These are phyloP conservation scores for Ogataea salicorniae DNA, from an alignment of 805 yeast species.

Conservation along the genomic window DNA sequence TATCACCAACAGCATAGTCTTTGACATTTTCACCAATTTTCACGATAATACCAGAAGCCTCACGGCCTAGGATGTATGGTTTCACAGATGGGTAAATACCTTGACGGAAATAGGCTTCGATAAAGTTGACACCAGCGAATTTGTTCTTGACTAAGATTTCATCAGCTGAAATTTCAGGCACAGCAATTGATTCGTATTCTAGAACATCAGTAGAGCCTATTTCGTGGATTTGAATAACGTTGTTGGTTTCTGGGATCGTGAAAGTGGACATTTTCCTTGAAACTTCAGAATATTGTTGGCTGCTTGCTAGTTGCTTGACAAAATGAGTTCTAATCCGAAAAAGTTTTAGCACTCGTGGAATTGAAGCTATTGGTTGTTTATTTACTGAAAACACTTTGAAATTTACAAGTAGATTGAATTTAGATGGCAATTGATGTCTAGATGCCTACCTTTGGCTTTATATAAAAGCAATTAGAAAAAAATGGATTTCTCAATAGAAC, in stretches of 20 bases:
- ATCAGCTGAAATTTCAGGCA: conserved; percentile 50
- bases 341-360: no score
- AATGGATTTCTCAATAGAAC: no score
- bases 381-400: no score
- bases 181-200: conserved; percentile 50
- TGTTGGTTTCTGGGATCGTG: conserved; percentile 48
- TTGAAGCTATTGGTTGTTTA: no score
- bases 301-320: no score
- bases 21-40: conserved; percentile 56
- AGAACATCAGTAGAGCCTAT: conserved; percentile 57
- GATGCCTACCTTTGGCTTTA: no score
- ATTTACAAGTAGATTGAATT: no score
- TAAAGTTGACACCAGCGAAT: conserved; percentile 77
- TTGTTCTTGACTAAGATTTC: conserved; percentile 69
- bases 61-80: conserved; percentile 69
- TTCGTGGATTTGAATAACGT: conserved; percentile 49
- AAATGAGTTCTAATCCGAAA: no score
- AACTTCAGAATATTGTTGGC: not conserved
- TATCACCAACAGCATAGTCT: conserved; percentile 59
- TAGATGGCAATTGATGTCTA: no score
- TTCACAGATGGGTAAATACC: conserved; percentile 60
- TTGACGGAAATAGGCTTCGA: conserved; percentile 76
- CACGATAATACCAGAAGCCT: conserved; percentile 65
- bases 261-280: not conserved
- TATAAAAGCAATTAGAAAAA: no score